A percentile compares a stretch with the other conserved stretches of the same genome.
These are phyloP conservation scores for Cordia subcordata DNA, from an alignment of 257 asterid species.

Conservation along the genomic window DNA sequence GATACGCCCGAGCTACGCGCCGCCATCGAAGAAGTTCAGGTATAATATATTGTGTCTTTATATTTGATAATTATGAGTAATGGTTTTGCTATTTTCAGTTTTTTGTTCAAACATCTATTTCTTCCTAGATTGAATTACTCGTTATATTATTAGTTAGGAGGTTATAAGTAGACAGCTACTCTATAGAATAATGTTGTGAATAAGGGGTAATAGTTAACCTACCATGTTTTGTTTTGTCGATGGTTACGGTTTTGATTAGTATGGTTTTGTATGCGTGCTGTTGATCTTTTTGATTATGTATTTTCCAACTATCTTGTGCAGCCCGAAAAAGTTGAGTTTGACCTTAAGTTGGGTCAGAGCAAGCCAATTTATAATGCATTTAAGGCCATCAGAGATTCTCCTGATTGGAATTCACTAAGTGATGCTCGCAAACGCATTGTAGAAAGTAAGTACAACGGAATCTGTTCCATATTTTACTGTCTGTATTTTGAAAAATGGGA, in stretches of 20 bases:
- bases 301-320: slow-evolving; percentile 28
- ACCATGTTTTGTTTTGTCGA: neutral
- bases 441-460: slow-evolving; percentile 47
- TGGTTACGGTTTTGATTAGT: neutral
- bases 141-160: too few species aligned
- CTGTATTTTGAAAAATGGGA: neutral
- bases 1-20: slow-evolving; percentile 87
- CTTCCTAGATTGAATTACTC: too few species aligned
- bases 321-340: slow-evolving; percentile 93
- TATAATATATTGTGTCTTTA: slow-evolving; percentile 7
- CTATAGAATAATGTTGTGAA: neutral
- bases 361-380: slow-evolving; percentile 90
- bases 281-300: slow-evolving; percentile 11
- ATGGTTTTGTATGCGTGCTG: neutral
- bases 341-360: slow-evolving; percentile 84
- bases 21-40: slow-evolving; percentile 99
- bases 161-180: too few species aligned
- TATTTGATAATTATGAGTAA: too few species aligned
- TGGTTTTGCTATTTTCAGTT: too few species aligned
- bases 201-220: neutral
- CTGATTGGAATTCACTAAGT: slow-evolving; percentile 69
- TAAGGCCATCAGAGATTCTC: slow-evolving; percentile 70
- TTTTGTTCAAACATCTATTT: too few species aligned
- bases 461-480: slow-evolving; percentile 8
- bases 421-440: slow-evolving; percentile 93